These are phyloP conservation scores for Stentor roeselii DNA, from an alignment of 73 alveolate species.

Conservation along the genomic window DNA sequence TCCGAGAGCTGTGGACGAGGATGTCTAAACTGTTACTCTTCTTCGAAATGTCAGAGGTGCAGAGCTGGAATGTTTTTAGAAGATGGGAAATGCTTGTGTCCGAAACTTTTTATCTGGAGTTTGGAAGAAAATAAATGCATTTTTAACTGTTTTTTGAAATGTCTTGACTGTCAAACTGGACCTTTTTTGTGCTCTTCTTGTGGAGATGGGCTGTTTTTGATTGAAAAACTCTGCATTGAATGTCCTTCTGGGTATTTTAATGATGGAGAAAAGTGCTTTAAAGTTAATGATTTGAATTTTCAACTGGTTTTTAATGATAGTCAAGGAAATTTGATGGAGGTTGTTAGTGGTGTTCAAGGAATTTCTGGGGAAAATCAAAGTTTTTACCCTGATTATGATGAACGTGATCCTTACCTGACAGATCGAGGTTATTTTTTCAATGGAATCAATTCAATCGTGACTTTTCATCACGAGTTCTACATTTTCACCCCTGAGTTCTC, in stretches of 20 bases:
- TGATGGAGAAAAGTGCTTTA: neutral
- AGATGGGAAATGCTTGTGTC: neutral
- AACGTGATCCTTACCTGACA: neutral
- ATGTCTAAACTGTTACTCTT: neutral
- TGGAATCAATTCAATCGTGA: neutral
- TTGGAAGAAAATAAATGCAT: neutral
- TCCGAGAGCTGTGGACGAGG: neutral
- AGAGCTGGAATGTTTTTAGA: neutral
- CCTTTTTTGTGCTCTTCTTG: neutral
- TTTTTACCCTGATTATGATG: neutral
- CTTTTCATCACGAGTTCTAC: too few relatives aligned
- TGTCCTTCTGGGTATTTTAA: neutral
- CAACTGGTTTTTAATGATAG: neutral
- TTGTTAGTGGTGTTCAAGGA: neutral
- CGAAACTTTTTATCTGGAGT: neutral
- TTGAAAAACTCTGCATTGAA: neutral
- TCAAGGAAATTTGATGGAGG: neutral
- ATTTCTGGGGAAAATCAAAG: neutral
- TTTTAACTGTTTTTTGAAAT: neutral
- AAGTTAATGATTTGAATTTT: neutral
- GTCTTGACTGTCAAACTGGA: neutral
- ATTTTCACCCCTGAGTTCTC: neutral
- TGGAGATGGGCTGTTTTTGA: neutral
- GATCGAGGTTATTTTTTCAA: neutral
- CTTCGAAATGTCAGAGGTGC: neutral